Percentiles rank a stretch among this genome's conserved stretches.
Evolutionary conservation across 1,284 basidiomycete genomes (phyloP).

Genomic region (Ganoderma multipileum): DNA sequence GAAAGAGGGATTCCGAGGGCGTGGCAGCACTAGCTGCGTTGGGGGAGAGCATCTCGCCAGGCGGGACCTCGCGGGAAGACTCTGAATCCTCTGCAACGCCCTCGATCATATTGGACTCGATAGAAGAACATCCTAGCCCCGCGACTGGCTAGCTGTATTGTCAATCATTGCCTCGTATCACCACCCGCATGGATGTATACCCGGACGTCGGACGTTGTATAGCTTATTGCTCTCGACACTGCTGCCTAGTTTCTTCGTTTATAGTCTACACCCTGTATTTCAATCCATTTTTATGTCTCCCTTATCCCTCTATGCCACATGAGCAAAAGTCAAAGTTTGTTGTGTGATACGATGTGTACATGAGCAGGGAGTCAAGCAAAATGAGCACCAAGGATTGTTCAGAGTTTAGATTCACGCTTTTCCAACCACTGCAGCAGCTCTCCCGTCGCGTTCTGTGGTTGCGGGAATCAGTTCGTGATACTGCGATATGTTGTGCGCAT

Average conservation of each 20-base stretch:
- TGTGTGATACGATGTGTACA: background rate
- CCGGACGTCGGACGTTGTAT: conserved; percentile 32
- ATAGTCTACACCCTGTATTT: conserved; percentile 30
- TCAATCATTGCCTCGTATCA: conserved; percentile 19
- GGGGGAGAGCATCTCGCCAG: conserved; percentile 27
- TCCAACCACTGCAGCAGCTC: conserved; percentile 71
- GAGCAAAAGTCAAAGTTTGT: background rate
- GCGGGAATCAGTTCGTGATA: background rate
- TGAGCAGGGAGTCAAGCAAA: background rate
- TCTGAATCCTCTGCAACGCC: conserved; percentile 20
- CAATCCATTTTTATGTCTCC: conserved; percentile 4
- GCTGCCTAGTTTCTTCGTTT: conserved; percentile 26
- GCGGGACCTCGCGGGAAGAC: conserved; percentile 24
- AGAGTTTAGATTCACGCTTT: conserved; percentile 39
- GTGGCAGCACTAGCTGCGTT: conserved; percentile 30
- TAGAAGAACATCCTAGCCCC: conserved; percentile 29
- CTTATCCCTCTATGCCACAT: background rate
- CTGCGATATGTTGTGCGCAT: background rate
- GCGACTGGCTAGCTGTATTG: conserved; percentile 30
- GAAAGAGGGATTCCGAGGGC: conserved; percentile 32
- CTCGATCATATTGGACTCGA: conserved; percentile 24
- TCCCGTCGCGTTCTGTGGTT: conserved; percentile 54
- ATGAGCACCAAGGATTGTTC: background rate
- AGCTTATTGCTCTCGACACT: conserved; percentile 33
- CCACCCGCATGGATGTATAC: conserved; percentile 32